Percentiles rank a stretch among this genome's conserved stretches.
phyloP scores from a whole-genome alignment of 345 rosid species.

The Trapa bicornis region DNA sequence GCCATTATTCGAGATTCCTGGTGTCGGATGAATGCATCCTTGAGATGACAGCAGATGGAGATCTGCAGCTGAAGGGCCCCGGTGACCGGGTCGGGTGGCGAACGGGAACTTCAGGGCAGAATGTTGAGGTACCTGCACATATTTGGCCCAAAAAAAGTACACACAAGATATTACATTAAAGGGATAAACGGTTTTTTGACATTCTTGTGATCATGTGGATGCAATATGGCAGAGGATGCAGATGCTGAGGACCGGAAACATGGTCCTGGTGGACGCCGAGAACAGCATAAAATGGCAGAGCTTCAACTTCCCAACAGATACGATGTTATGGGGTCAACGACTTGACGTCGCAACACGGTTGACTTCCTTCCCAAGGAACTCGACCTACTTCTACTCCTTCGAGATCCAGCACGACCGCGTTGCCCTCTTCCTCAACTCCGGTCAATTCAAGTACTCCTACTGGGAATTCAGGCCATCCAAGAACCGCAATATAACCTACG shows the following conservation, averaged over 20 bases:
- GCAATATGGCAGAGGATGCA: conserved; percentile 43
- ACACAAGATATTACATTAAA: no score
- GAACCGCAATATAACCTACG: conserved; percentile 44
- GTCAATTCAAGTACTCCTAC: conserved; percentile 61
- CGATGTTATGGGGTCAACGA: conserved; percentile 71
- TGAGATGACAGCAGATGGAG: conserved; percentile 54
- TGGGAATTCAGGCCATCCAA: conserved; percentile 73
- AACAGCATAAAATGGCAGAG: conserved; percentile 80
- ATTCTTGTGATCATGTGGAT: not conserved
- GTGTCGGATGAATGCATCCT: conserved; percentile 41
- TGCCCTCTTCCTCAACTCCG: conserved; percentile 49
- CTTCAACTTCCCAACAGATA: conserved; percentile 85
- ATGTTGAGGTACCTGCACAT: conserved; percentile 52
- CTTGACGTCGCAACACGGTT: conserved; percentile 69
- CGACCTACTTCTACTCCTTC: conserved; percentile 45
- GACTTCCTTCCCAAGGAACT: conserved; percentile 62
- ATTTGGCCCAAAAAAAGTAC: no score
- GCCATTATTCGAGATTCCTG: conserved; percentile 56
- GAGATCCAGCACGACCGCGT: conserved; percentile 52
- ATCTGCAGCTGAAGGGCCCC: conserved; percentile 51
- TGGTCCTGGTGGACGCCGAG: conserved; percentile 47
- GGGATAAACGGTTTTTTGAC: no score
- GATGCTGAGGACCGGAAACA: conserved; percentile 55
- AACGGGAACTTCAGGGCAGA: conserved; percentile 74
- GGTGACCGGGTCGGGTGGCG: conserved; percentile 58